Evolutionary conservation across 257 asterid genomes (phyloP).

Genomic region (Echium plantagineum): DNA sequence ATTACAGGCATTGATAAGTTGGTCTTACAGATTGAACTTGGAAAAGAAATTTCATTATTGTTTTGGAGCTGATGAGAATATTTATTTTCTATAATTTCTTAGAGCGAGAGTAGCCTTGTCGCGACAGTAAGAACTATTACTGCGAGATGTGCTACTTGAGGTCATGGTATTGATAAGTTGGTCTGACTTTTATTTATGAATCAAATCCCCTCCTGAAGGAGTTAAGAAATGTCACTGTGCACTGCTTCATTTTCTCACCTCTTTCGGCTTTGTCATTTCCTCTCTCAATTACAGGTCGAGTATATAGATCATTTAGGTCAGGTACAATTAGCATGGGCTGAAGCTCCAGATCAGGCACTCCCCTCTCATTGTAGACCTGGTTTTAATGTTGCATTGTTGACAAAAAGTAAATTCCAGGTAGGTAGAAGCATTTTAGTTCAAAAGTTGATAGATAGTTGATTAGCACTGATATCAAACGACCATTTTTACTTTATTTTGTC

Average conservation of each 20-base stretch:
- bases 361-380: slow-evolving; percentile 79
- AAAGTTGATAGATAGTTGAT: neutral
- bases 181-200: neutral
- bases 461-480: no score
- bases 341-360: slow-evolving; percentile 95
- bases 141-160: no score
- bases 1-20: neutral
- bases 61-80: neutral
- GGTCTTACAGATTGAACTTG: neutral
- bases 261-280: neutral
- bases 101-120: no score
- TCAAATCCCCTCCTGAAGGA: no score
- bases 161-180: no score
- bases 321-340: slow-evolving; percentile 62
- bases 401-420: slow-evolving; percentile 83
- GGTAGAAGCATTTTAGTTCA: slow-evolving; percentile 7
- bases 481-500: slow-evolving; percentile 1
- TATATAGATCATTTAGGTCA: slow-evolving; percentile 86
- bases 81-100: no score
- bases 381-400: slow-evolving; percentile 85
- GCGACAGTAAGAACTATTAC: no score
- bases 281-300: slow-evolving; percentile 47
- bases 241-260: no score
- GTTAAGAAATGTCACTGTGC: no score
- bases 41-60: neutral